Evolutionary conservation across 78 protist genomes (phyloP).

Genomic region (slime mould (Dictyostelium discoideum)): DNA sequence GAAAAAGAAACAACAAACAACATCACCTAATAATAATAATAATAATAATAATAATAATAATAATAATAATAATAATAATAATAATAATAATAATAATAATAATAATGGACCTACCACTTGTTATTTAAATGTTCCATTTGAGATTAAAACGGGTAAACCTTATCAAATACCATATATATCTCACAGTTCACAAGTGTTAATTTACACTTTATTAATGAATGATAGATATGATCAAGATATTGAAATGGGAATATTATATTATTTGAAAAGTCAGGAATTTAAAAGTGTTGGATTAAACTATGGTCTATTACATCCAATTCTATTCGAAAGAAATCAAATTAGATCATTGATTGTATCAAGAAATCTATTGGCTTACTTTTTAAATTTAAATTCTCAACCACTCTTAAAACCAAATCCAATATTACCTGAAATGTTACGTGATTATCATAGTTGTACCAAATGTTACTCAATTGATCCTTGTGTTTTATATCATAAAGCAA

Average conservation of each 20-base stretch:
- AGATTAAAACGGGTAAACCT: slow-evolving; percentile 68
- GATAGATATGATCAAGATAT: slow-evolving; percentile 73
- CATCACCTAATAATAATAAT: neutral
- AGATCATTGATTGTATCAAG: slow-evolving; percentile 30
- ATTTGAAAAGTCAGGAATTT: slow-evolving; percentile 26
- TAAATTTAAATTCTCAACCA: slow-evolving; percentile 25
- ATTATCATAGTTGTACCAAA: slow-evolving; percentile 1
- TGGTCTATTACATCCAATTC: slow-evolving; percentile 61
- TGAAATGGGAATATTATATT: slow-evolving; percentile 57
- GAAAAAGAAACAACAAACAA: neutral
- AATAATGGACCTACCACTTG: neutral
- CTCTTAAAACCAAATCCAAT: slow-evolving; percentile 29
- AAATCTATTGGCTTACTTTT: slow-evolving; percentile 52
- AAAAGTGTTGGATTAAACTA: slow-evolving; percentile 10
- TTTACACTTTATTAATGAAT: slow-evolving; percentile 64
- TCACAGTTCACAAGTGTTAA: slow-evolving; percentile 63
- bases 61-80: too few relatives aligned
- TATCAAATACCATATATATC: slow-evolving; percentile 25
- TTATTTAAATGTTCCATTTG: slow-evolving; percentile 62
- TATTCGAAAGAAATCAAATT: slow-evolving; percentile 43
- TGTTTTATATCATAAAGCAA: slow-evolving; percentile 45
- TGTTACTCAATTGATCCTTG: slow-evolving; percentile 52
- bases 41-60: too few relatives aligned
- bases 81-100: neutral
- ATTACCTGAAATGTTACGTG: slow-evolving; percentile 49